Conservation (phyloP, 164 flowering plant genomes). For the Macadamia integrifolia region DNA sequence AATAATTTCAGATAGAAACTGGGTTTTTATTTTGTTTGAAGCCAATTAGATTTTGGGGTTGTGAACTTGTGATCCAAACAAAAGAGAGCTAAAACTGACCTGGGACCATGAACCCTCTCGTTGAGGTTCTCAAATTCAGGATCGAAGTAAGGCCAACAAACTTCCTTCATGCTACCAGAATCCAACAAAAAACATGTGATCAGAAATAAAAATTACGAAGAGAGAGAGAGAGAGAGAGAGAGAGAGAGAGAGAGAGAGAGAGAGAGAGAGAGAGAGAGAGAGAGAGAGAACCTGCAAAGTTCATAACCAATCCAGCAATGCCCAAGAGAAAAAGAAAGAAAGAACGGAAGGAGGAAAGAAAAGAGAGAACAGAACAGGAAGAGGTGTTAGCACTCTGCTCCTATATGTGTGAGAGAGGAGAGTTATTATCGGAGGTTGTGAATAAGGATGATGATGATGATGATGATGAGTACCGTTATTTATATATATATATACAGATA, state of each 20-base stretch:
- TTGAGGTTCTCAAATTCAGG: conserved; percentile 60
- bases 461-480: too few species aligned
- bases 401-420: too few species aligned
- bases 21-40: too few species aligned
- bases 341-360: background rate
- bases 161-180: conserved; percentile 41
- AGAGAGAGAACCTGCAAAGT: background rate
- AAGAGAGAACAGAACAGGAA: too few species aligned
- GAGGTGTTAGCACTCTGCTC: too few species aligned
- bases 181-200: background rate
- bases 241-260: background rate
- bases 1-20: too few species aligned
- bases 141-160: conserved; percentile 72
- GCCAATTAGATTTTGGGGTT: too few species aligned
- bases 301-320: background rate
- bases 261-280: background rate
- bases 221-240: background rate
- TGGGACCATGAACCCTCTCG: conserved; percentile 60
- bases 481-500: too few species aligned
- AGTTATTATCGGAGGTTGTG: too few species aligned
- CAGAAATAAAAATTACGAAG: background rate
- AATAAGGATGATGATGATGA: too few species aligned
- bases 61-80: too few species aligned
- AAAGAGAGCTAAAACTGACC: conserved; percentile 23
- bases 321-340: background rate